These are phyloP conservation scores for Byssochlamys sp. DNA, from an alignment of 2,329 filamentous ascomycete genomes.

Conservation along the genomic window DNA sequence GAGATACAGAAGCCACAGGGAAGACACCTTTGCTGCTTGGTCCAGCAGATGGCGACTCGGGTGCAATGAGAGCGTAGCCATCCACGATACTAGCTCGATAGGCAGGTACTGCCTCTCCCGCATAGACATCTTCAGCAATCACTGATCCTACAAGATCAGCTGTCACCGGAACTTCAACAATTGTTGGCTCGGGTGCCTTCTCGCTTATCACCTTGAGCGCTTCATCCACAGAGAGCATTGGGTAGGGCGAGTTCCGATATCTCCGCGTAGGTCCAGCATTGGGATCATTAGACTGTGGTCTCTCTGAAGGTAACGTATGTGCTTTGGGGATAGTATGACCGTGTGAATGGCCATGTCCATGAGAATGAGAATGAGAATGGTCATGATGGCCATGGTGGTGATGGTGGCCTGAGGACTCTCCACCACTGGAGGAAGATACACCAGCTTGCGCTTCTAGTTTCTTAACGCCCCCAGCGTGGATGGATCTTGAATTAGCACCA, in stretches of 20 bases:
- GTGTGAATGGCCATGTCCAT: slow-evolving; percentile 53
- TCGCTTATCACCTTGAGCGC: slow-evolving; percentile 64
- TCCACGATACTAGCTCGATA: slow-evolving; percentile 95
- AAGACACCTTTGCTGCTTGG: slow-evolving; percentile 64
- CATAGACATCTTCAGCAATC: slow-evolving; percentile 71
- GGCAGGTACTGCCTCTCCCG: slow-evolving; percentile 75
- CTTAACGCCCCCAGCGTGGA: slow-evolving; percentile 73
- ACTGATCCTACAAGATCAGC: slow-evolving; percentile 62
- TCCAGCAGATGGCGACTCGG: slow-evolving; percentile 41
- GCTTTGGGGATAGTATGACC: slow-evolving; percentile 56
- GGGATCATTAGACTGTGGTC: slow-evolving; percentile 51
- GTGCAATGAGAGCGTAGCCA: slow-evolving; percentile 73
- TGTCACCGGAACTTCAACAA: slow-evolving; percentile 53
- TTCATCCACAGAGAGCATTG: slow-evolving; percentile 78
- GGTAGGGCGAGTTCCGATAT: slow-evolving; percentile 78
- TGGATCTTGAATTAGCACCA: slow-evolving; percentile 65
- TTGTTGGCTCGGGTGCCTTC: slow-evolving; percentile 56
- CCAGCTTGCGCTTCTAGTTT: slow-evolving; percentile 79
- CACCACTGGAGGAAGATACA: slow-evolving; percentile 29
- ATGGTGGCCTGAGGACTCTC: slow-evolving; percentile 7
- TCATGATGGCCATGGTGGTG: slow-evolving; percentile 22
- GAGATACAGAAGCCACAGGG: slow-evolving; percentile 76
- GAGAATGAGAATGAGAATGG: slow-evolving; percentile 39
- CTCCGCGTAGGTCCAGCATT: slow-evolving; percentile 55
- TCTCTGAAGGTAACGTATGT: slow-evolving; percentile 58